Evolutionary conservation across 352 stramenopile genomes (phyloP), one percentile per base, ranked within the genome.

Genomic region (Paralagenidium karlingii): DNA sequence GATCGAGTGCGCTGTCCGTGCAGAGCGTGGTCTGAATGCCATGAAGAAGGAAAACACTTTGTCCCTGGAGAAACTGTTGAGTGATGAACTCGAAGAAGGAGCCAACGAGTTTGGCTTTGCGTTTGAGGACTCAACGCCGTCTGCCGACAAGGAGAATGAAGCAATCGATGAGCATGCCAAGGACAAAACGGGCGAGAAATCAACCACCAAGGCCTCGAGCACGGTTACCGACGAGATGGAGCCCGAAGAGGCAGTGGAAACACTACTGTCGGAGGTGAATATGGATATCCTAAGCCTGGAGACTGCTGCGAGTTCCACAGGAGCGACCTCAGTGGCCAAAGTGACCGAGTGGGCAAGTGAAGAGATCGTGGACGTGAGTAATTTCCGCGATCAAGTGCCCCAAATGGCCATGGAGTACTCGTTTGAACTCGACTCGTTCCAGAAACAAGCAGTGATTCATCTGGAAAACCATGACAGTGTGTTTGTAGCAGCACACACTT

Each of bases 401-500:
- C 68, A 85, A 12, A 83, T 85, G 62, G 78, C 78, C 13, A 85
- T 89, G 39, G 63, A 68, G 44, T 89, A 87, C 46, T 45, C 58
- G 0, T 91, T 91, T 33, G 74, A 87, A 48, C 70, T 99, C 16
- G 94, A 99, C 61, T 69, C 77, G 40, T 99, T 98, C 61, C 95
- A 99, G 58, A 97, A 98, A 57, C 84, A 97, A 58, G 96, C 92
- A 28, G 70, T 99, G 18, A 58, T 95, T 34, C 85, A 96, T 52
- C 55, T 98, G 13, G 94, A 99, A 36, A 60, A 78, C 26, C 79
- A 91, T 40, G 90, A 97, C 53, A 90, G 69, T 38, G 93, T 98
- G 5, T 98, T 98, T 29, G 87, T 99, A 8, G 88, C 93, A 8
- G 95, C 95, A 3, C 94, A 99, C 45, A 99, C 95, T 5, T 97